Conservation (phyloP, 768 basidiomycete genomes). For the Boletus barrowsii region DNA sequence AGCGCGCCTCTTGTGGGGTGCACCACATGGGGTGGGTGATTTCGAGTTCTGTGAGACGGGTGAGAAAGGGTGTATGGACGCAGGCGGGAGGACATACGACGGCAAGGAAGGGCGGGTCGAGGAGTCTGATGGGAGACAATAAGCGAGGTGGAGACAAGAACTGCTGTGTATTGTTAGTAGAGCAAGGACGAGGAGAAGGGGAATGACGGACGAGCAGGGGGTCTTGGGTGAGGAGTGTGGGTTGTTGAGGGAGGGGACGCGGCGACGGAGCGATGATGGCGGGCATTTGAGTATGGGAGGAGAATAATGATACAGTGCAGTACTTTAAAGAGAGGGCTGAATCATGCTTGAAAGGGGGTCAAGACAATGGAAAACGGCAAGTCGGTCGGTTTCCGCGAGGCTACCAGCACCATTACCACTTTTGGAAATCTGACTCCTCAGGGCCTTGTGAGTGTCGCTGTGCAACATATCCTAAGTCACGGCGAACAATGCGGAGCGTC, state of each 20-base stretch:
- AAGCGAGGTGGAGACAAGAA: conserved; percentile 33
- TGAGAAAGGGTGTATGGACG: conserved; percentile 2
- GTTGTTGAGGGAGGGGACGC: conserved; percentile 27
- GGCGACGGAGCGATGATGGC: conserved; percentile 43
- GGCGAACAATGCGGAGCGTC: conserved; percentile 26
- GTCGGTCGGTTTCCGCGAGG: conserved; percentile 22
- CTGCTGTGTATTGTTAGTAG: conserved; percentile 18
- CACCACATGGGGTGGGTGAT: conserved; percentile 37
- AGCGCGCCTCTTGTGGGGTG: conserved; percentile 37
- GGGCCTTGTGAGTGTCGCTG: too few relatives aligned
- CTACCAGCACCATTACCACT: conserved; percentile 15
- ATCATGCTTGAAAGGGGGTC: conserved; percentile 24
- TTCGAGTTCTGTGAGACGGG: conserved; percentile 34
- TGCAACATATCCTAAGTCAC: too few relatives aligned
- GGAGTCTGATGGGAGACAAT: conserved; percentile 38
- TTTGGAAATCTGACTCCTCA: conserved; percentile 26
- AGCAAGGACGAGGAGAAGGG: conserved; percentile 1
- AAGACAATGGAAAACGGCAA: conserved; percentile 18
- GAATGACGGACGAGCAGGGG: neutral
- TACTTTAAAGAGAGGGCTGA: conserved; percentile 25
- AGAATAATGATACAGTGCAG: conserved; percentile 37
- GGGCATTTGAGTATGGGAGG: conserved; percentile 29
- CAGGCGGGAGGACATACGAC: conserved; percentile 13
- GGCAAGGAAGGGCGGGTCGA: conserved; percentile 25
- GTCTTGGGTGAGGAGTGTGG: conserved; percentile 10